Percentiles rank a stretch among this genome's conserved stretches.
These are phyloP conservation scores for Calonectria leucothoes DNA, from an alignment of 2,329 filamentous ascomycete species.

Conservation along the genomic window DNA sequence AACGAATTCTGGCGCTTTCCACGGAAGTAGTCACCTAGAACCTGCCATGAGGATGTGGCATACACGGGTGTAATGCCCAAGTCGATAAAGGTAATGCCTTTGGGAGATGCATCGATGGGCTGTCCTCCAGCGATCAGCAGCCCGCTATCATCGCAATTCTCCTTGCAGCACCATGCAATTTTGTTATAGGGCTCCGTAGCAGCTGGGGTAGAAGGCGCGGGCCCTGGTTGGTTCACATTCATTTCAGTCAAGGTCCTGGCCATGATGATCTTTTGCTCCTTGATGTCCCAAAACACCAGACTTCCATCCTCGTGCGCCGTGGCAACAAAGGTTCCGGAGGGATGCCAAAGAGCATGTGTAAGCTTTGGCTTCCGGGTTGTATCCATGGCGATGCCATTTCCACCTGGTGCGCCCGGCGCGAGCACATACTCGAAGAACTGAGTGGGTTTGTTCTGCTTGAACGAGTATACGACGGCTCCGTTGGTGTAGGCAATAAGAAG, in stretches of 20 bases:
- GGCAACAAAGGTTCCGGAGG: conserved; percentile 88
- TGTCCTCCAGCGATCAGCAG: conserved; percentile 88
- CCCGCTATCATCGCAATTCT: conserved; percentile 92
- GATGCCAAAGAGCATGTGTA: conserved; percentile 92
- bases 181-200: conserved; percentile 80
- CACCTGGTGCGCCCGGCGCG: conserved; percentile 84
- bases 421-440: conserved; percentile 88
- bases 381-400: conserved; percentile 74
- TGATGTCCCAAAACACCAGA: conserved; percentile 93
- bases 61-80: conserved; percentile 90
- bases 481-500: conserved; percentile 91
- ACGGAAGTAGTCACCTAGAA: conserved; percentile 81
- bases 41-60: conserved; percentile 90
- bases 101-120: conserved; percentile 72
- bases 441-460: conserved; percentile 86
- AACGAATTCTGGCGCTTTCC: conserved; percentile 80
- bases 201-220: conserved; percentile 62
- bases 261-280: conserved; percentile 85
- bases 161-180: conserved; percentile 93
- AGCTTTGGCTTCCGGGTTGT: conserved; percentile 77
- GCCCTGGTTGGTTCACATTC: conserved; percentile 76
- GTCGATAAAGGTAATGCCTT: conserved; percentile 89
- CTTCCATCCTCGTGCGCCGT: conserved; percentile 92
- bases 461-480: conserved; percentile 90
- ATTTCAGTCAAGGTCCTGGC: conserved; percentile 83